Conservation (phyloP, 2,329 filamentous ascomycete species). For the Fusarium domesticum region DNA sequence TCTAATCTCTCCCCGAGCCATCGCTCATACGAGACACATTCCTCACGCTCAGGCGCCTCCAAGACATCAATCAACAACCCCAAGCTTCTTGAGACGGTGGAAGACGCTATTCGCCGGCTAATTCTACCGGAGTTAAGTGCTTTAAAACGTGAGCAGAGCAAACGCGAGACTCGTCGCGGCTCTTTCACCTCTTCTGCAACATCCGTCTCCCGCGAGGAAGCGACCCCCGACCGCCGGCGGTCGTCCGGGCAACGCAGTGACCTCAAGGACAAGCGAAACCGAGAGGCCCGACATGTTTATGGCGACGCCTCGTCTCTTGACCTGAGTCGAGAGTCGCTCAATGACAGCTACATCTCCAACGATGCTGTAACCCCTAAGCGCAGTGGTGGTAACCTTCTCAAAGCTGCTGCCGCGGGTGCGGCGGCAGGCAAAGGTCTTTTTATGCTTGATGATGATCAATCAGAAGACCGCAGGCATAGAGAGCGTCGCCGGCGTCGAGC, state of each 20-base stretch:
- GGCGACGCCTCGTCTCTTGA: constrained; percentile 49
- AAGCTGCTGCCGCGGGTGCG: constrained; percentile 45
- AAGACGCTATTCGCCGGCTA: constrained; percentile 85
- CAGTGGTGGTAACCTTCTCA: constrained; percentile 43
- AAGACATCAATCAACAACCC: constrained; percentile 87
- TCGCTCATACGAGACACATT: constrained; percentile 54
- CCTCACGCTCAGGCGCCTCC: constrained; percentile 49
- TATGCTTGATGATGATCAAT: constrained; percentile 38
- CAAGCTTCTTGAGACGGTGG: constrained; percentile 83
- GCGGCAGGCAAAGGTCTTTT: constrained; percentile 37
- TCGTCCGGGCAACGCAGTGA: constrained; percentile 56
- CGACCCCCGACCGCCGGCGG: constrained; percentile 58
- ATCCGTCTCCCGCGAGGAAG: constrained; percentile 52
- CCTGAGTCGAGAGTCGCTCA: constrained; percentile 46
- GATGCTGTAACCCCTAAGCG: constrained; percentile 46
- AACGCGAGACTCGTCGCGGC: constrained; percentile 65
- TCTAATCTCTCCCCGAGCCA: constrained; percentile 54
- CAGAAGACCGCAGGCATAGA: constrained; percentile 51
- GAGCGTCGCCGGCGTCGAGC: constrained; percentile 51
- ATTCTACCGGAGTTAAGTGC: constrained; percentile 90
- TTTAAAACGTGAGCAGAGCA: constrained; percentile 85
- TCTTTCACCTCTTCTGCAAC: constrained; percentile 59
- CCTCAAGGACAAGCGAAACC: constrained; percentile 45
- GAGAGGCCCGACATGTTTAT: constrained; percentile 55
- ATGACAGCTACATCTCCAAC: constrained; percentile 36